Conservation (phyloP, 1,284 basidiomycete genomes). For the Schizophyllum commune region DNA sequence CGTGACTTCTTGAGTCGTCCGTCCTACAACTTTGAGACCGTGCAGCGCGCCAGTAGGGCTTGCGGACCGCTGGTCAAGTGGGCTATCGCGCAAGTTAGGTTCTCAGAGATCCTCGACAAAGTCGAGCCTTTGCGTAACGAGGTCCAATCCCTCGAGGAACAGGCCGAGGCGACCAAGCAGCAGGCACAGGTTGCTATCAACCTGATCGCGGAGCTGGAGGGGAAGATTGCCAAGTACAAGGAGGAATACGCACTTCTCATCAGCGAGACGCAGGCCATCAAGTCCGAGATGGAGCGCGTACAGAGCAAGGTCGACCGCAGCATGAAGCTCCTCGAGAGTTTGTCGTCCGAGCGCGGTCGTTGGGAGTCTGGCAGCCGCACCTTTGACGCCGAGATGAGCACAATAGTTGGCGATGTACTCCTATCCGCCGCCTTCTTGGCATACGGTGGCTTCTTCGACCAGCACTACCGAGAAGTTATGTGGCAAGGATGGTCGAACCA, state of each 20-base stretch:
- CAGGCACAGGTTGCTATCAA: constrained; percentile 86
- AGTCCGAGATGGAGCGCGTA: constrained; percentile 96
- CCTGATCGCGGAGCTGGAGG: constrained; percentile 91
- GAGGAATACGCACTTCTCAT: constrained; percentile 97
- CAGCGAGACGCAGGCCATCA: constrained; percentile 96
- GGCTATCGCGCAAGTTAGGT: constrained; percentile 95
- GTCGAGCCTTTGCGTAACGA: constrained; percentile 96
- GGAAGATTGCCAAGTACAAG: constrained; percentile 92
- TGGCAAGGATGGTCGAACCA: constrained; percentile 94
- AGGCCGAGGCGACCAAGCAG: constrained; percentile 89
- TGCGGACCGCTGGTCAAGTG: constrained; percentile 98
- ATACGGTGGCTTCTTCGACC: constrained; percentile 98
- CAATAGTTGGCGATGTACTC: constrained; percentile 95
- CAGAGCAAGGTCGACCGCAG: constrained; percentile 96
- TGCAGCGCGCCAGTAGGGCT: constrained; percentile 93
- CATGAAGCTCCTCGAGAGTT: constrained; percentile 89
- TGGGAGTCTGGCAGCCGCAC: constrained; percentile 96
- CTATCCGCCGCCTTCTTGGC: constrained; percentile 96
- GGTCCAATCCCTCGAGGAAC: constrained; percentile 86
- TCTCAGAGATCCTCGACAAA: constrained; percentile 96
- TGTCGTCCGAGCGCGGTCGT: constrained; percentile 90
- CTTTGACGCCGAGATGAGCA: constrained; percentile 98
- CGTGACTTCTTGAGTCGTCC: constrained; percentile 89
- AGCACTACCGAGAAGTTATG: constrained; percentile 96
- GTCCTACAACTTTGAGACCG: constrained; percentile 92